phyloP scores from a whole-genome alignment of 1,139 yeast genomes.

The Pneumocystis carinii region DNA sequence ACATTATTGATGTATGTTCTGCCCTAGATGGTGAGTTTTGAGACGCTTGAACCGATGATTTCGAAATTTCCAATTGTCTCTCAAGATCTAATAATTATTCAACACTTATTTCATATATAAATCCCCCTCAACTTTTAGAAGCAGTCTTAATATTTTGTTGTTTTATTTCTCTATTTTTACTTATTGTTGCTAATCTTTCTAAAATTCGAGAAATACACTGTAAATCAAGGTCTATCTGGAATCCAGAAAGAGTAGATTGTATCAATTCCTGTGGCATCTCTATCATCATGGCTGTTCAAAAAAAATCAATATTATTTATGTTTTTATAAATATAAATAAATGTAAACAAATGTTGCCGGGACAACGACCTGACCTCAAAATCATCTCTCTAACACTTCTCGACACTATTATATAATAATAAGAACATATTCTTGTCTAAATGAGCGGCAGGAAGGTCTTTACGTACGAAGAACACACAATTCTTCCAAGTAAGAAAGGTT shows the following conservation, averaged over 20 bases:
- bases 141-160: constrained; percentile 13
- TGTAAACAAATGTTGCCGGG: neutral
- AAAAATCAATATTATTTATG: neutral
- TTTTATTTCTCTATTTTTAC: constrained; percentile 13
- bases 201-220: constrained; percentile 14
- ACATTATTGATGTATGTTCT: constrained; percentile 20
- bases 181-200: constrained; percentile 12
- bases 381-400: neutral
- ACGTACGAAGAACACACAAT: neutral
- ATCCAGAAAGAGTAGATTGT: constrained; percentile 12
- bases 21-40: constrained; percentile 20
- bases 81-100: constrained; percentile 16
- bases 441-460: neutral
- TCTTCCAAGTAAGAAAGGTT: neutral
- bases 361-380: neutral
- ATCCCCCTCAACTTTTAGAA: constrained; percentile 8
- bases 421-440: neutral
- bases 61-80: constrained; percentile 22
- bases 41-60: constrained; percentile 21
- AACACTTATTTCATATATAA: neutral
- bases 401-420: neutral
- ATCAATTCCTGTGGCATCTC: constrained; percentile 7
- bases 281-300: neutral
- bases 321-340: too few species aligned
- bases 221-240: constrained; percentile 15